phyloP scores from a whole-genome alignment of 106 monocot genomes.

The Acorus gramineus region DNA sequence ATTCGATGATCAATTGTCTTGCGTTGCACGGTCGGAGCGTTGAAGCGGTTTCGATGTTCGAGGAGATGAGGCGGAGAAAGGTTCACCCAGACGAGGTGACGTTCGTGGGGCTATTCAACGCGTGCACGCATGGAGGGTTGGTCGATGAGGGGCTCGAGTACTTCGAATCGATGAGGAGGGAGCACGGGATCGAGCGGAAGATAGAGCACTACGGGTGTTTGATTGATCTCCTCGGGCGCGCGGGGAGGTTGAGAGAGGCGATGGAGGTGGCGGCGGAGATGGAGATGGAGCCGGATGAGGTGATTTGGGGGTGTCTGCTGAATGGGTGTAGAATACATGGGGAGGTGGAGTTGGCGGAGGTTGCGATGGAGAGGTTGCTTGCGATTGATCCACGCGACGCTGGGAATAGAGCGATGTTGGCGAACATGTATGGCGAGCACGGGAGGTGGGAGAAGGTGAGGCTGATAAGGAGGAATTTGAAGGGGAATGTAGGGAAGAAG shows the following conservation, averaged over 20 bases:
- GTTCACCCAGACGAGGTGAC: slow-evolving; percentile 65
- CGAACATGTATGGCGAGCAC: slow-evolving; percentile 69
- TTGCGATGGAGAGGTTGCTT: slow-evolving; percentile 48
- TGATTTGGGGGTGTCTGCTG: slow-evolving; percentile 88
- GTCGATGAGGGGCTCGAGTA: slow-evolving; percentile 60
- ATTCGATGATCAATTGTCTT: slow-evolving; percentile 90
- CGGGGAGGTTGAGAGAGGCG: slow-evolving; percentile 68
- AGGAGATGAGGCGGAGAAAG: slow-evolving; percentile 33
- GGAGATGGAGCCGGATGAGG: slow-evolving; percentile 76
- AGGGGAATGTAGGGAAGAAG: slow-evolving; percentile 56
- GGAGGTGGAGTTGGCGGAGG: slow-evolving; percentile 44
- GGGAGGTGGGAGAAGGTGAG: slow-evolving; percentile 84
- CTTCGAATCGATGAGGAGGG: slow-evolving; percentile 40
- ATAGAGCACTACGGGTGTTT: slow-evolving; percentile 89
- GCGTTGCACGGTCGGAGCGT: slow-evolving; percentile 63
- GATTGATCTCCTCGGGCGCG: slow-evolving; percentile 71
- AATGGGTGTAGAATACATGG: slow-evolving; percentile 80
- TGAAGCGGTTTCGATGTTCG: slow-evolving; percentile 38
- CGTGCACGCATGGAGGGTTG: slow-evolving; percentile 77
- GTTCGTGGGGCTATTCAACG: slow-evolving; percentile 85
- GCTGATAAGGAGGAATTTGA: slow-evolving; percentile 61
- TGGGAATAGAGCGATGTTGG: slow-evolving; percentile 64
- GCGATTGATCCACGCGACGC: slow-evolving; percentile 56
- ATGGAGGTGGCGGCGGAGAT: slow-evolving; percentile 58
- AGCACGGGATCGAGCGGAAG: slow-evolving; percentile 36